Conservation (phyloP, 129 eudicot genomes). For the Flaveria trinervia region DNA sequence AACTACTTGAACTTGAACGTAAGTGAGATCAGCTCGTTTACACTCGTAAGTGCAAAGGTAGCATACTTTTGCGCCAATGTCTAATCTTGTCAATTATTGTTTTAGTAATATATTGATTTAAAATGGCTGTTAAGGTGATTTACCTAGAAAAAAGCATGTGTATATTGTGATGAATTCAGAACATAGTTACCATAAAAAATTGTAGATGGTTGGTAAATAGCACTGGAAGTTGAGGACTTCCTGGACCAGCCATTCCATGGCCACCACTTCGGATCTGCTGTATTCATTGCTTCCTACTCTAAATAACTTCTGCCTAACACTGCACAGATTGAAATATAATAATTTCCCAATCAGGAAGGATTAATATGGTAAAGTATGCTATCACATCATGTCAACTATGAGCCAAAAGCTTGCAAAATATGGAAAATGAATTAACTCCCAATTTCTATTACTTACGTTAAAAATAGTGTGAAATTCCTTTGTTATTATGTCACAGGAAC, state of each 20-base stretch:
- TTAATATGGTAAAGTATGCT: background rate
- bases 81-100: too few species aligned
- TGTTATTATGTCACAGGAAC: background rate
- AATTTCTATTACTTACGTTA: background rate
- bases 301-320: slow-evolving; percentile 57
- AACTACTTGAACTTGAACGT: background rate
- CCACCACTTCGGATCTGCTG: slow-evolving; percentile 84
- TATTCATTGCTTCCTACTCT: slow-evolving; percentile 54
- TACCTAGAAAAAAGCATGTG: too few species aligned
- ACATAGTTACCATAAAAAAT: slow-evolving; percentile 72
- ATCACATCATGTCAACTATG: background rate
- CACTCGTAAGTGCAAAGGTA: background rate
- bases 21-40: background rate
- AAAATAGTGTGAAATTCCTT: slow-evolving; percentile 3
- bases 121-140: too few species aligned
- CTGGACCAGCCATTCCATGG: slow-evolving; percentile 99
- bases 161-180: background rate
- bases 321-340: slow-evolving; percentile 39
- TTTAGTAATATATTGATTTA: too few species aligned
- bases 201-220: slow-evolving; percentile 80
- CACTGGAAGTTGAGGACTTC: slow-evolving; percentile 90
- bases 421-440: slow-evolving; percentile 11
- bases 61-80: too few species aligned
- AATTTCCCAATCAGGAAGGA: background rate
- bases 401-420: background rate